These are phyloP conservation scores for Cladophialophora immunda DNA, from an alignment of 2,329 filamentous ascomycete genomes.

Conservation along the genomic window DNA sequence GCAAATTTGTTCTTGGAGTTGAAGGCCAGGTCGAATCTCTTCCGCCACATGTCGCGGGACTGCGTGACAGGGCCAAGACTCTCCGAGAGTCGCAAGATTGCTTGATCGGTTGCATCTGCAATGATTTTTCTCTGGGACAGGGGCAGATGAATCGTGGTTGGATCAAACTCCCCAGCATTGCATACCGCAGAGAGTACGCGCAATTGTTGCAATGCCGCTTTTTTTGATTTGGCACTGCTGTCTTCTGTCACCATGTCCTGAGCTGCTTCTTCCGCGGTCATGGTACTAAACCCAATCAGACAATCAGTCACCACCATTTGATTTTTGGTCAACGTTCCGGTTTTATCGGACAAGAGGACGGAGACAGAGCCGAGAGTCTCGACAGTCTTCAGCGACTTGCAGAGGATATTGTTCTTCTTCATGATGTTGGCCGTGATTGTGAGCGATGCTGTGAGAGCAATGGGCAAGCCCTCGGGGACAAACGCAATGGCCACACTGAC, in stretches of 20 bases:
- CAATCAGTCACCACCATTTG: conserved; percentile 78
- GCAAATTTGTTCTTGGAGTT: conserved; percentile 89
- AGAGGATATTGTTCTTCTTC: conserved; percentile 78
- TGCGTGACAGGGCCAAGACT: conserved; percentile 67
- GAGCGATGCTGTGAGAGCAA: conserved; percentile 73
- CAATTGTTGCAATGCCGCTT: conserved; percentile 64
- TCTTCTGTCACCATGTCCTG: conserved; percentile 47
- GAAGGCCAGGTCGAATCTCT: conserved; percentile 74
- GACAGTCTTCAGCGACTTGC: conserved; percentile 81
- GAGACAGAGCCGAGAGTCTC: conserved; percentile 78
- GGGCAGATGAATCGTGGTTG: conserved; percentile 66
- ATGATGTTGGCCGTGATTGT: conserved; percentile 81
- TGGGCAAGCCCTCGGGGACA: conserved; percentile 77
- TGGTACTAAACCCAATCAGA: conserved; percentile 63
- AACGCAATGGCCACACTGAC: conserved; percentile 78
- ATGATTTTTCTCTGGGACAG: conserved; percentile 71
- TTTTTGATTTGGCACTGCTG: conserved; percentile 36
- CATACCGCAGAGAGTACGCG: conserved; percentile 71
- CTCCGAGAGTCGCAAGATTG: conserved; percentile 76
- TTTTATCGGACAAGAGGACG: conserved; percentile 80
- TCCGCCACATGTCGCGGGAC: conserved; percentile 69
- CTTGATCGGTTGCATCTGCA: conserved; percentile 79
- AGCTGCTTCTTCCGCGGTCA: conserved; percentile 63
- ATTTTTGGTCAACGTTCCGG: conserved; percentile 68
- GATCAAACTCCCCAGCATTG: conserved; percentile 79